These are phyloP conservation scores for Thielaviopsis cerberus DNA, from an alignment of 2,329 filamentous ascomycete species.

Conservation along the genomic window DNA sequence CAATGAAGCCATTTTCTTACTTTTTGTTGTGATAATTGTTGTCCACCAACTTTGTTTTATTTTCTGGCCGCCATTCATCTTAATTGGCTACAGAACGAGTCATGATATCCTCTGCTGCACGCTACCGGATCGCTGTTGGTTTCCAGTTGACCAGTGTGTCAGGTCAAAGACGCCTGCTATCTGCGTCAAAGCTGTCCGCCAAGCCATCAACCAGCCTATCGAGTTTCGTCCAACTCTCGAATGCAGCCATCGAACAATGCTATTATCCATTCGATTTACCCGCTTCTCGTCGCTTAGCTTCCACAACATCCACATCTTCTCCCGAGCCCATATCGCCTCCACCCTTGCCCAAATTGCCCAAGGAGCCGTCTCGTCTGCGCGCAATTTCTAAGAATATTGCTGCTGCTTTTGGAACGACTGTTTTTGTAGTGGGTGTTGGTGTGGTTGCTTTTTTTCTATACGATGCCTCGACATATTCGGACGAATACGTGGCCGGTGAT, in stretches of 20 bases:
- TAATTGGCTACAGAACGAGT: neutral
- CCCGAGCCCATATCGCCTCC: neutral
- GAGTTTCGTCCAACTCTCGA: neutral
- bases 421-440: slow-evolving; percentile 48
- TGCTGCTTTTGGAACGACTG: slow-evolving; percentile 55
- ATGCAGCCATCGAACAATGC: neutral
- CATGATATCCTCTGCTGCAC: neutral
- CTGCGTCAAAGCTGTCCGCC: neutral
- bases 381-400: slow-evolving; percentile 52
- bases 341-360: slow-evolving; percentile 18
- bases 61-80: neutral
- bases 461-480: slow-evolving; percentile 78
- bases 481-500: slow-evolving; percentile 46
- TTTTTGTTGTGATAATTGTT: neutral
- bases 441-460: slow-evolving; percentile 81
- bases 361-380: slow-evolving; percentile 25
- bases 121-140: neutral
- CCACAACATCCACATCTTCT: neutral
- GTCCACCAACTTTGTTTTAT: neutral
- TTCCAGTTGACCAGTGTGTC: neutral
- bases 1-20: neutral
- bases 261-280: neutral
- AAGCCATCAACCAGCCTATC: neutral
- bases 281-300: slow-evolving; percentile 1
- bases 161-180: neutral